These are phyloP conservation scores for Tremella fuciformis DNA, from an alignment of 768 basidiomycete genomes.

Conservation along the genomic window DNA sequence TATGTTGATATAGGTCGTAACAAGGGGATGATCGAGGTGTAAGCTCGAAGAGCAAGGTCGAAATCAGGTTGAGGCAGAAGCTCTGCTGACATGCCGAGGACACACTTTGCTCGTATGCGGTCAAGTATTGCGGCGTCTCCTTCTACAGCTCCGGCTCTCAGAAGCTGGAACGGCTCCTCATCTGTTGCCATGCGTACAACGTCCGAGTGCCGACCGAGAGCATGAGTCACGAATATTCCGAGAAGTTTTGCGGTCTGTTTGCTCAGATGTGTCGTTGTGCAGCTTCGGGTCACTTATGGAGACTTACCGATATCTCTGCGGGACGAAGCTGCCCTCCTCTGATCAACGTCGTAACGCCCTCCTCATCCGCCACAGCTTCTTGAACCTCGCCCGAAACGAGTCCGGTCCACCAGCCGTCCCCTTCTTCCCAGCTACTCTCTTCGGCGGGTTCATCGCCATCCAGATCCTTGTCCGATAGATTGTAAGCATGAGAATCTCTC, in stretches of 20 bases:
- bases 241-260: slow-evolving; percentile 65
- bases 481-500: slow-evolving; percentile 16
- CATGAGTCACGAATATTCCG: slow-evolving; percentile 77
- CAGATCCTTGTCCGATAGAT: slow-evolving; percentile 55
- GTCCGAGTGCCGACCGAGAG: slow-evolving; percentile 63
- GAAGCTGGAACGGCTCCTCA: slow-evolving; percentile 8
- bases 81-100: slow-evolving; percentile 78
- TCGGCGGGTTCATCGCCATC: slow-evolving; percentile 57
- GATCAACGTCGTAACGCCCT: slow-evolving; percentile 53
- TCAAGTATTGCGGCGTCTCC: slow-evolving; percentile 68
- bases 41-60: slow-evolving; percentile 33
- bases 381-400: slow-evolving; percentile 60
- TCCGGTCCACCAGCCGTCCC: slow-evolving; percentile 62
- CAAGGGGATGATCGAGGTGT: slow-evolving; percentile 33
- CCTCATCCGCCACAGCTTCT: slow-evolving; percentile 62
- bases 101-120: slow-evolving; percentile 69
- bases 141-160: slow-evolving; percentile 50
- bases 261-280: slow-evolving; percentile 2
- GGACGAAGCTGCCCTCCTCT: slow-evolving; percentile 22
- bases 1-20: slow-evolving; percentile 23
- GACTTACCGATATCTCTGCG: slow-evolving; percentile 27
- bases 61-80: slow-evolving; percentile 26
- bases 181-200: slow-evolving; percentile 57
- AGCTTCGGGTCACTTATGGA: background rate
- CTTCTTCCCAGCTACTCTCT: slow-evolving; percentile 46